Evolutionary conservation across 179 eudicot species (phyloP).

Genomic region (Spergularia azorica): DNA sequence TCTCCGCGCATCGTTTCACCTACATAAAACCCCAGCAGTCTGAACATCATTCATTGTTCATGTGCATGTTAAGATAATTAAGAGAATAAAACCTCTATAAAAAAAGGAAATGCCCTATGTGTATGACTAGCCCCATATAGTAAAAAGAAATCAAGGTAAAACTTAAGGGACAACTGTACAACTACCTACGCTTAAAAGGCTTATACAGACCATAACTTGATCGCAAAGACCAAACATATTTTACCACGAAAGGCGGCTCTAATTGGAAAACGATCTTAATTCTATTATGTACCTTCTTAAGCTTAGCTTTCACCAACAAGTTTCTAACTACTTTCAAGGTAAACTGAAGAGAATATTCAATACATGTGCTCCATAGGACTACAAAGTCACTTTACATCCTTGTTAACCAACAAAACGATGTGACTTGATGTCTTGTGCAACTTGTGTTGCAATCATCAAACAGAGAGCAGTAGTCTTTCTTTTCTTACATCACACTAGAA

Average conservation of each 20-base stretch:
- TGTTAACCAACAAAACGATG: background rate
- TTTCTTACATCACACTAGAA: background rate
- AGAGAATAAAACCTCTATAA: constrained; percentile 1
- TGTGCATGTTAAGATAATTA: background rate
- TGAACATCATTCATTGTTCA: background rate
- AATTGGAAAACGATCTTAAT: background rate
- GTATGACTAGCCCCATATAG: background rate
- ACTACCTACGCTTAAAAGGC: background rate
- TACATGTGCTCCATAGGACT: background rate
- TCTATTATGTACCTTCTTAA: background rate
- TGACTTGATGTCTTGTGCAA: constrained; percentile 1
- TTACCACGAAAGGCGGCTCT: constrained; percentile 7
- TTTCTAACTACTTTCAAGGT: background rate
- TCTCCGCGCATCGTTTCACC: constrained; percentile 97
- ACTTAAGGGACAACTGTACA: background rate
- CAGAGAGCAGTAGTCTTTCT: background rate
- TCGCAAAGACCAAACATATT: constrained; percentile 2
- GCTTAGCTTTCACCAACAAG: background rate
- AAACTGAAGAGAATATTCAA: background rate
- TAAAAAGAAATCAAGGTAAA: background rate
- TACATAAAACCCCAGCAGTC: constrained; percentile 26
- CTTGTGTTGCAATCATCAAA: background rate
- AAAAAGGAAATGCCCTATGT: background rate
- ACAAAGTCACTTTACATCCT: background rate
- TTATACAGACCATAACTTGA: background rate